Evolutionary conservation across 805 yeast genomes (phyloP).

Genomic region (Cyberlindnera japonica): DNA sequence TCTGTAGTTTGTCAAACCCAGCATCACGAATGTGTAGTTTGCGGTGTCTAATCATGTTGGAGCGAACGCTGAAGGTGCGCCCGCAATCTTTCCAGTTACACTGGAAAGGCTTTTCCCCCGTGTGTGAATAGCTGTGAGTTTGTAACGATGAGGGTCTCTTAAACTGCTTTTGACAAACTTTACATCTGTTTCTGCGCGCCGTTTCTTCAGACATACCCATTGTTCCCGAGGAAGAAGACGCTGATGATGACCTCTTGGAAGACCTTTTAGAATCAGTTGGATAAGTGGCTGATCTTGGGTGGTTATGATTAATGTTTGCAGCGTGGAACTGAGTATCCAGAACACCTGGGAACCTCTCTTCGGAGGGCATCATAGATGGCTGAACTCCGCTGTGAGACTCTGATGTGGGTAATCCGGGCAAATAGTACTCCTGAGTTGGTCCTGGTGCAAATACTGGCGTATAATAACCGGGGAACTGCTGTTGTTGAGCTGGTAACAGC

Average conservation of each 20-base stretch:
- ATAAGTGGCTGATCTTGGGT: conserved; percentile 20
- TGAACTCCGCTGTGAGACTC: neutral
- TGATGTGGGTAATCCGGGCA: neutral
- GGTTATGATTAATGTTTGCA: neutral
- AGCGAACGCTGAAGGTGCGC: conserved; percentile 67
- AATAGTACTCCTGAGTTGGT: neutral
- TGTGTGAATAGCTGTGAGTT: conserved; percentile 77
- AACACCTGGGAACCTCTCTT: conserved; percentile 25
- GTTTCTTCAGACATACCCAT: conserved; percentile 42
- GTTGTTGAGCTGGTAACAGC: neutral
- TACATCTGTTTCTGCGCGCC: conserved; percentile 42
- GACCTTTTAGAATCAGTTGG: conserved; percentile 14
- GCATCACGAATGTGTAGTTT: conserved; percentile 66
- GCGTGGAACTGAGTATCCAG: conserved; percentile 17
- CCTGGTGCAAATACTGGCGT: no score
- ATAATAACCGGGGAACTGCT: no score
- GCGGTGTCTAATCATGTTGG: conserved; percentile 78
- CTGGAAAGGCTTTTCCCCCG: conserved; percentile 72
- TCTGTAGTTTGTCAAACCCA: no score
- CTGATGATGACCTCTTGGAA: conserved; percentile 13
- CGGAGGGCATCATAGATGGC: conserved; percentile 9
- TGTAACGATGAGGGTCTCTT: conserved; percentile 79
- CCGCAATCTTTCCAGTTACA: conserved; percentile 66
- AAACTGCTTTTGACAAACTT: conserved; percentile 69
- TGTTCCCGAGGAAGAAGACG: conserved; percentile 15